A percentile compares a stretch with the other conserved stretches of the same genome.
phyloP scores from a whole-genome alignment of 1,284 basidiomycete genomes.

The Amylostereum areolatum region DNA sequence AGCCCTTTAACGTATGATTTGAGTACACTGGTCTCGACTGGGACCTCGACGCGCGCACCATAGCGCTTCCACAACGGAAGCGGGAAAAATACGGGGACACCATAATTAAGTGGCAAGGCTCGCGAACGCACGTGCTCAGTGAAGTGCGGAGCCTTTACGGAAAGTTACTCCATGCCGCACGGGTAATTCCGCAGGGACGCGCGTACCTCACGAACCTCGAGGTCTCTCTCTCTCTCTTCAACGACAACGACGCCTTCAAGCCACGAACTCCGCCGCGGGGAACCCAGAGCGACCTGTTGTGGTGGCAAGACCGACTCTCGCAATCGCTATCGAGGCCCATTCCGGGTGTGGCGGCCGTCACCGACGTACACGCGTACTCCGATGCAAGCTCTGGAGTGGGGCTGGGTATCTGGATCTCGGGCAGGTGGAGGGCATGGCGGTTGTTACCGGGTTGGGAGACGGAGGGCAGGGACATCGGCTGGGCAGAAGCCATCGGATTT shows the following conservation, averaged over 20 bases:
- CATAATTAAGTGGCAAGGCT: constrained; percentile 15
- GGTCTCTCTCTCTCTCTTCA: constrained; percentile 15
- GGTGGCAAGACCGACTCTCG: constrained; percentile 27
- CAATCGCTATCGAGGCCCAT: constrained; percentile 17
- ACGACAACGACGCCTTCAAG: constrained; percentile 20
- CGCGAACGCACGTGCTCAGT: constrained; percentile 14
- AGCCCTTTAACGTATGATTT: constrained; percentile 4
- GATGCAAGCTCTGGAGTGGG: constrained; percentile 36
- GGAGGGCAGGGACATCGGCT: constrained; percentile 15
- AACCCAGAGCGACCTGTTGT: constrained; percentile 23
- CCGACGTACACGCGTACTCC: constrained; percentile 29
- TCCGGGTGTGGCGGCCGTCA: constrained; percentile 19
- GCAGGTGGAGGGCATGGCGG: constrained; percentile 28
- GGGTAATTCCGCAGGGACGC: constrained; percentile 21
- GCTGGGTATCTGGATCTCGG: constrained; percentile 28
- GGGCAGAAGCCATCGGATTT: constrained; percentile 25
- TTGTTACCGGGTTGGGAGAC: constrained; percentile 28
- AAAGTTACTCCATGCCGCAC: constrained; percentile 25
- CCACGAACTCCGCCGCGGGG: constrained; percentile 17
- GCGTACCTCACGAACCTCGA: constrained; percentile 28
- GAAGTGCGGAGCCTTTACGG: constrained; percentile 26
- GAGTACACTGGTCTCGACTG: constrained; percentile 20
- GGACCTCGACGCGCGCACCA: constrained; percentile 11
- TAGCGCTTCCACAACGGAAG: constrained; percentile 8
- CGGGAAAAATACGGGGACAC: constrained; percentile 5